Conservation (phyloP, 2,329 filamentous ascomycete species). For the Ilyonectria robusta region DNA sequence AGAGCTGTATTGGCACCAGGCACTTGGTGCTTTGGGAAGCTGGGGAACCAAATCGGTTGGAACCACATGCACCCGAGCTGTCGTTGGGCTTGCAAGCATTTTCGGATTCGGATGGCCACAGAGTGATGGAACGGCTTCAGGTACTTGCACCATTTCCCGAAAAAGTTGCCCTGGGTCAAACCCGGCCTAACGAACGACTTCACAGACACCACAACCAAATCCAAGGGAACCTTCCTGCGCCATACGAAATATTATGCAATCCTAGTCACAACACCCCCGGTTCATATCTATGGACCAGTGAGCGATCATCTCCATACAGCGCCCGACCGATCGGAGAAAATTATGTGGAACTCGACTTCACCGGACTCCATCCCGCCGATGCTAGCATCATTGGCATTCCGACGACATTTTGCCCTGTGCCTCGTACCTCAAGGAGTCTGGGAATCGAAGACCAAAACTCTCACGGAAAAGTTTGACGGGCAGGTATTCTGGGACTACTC, state of each 20-base stretch:
- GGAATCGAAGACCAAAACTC: constrained; percentile 16
- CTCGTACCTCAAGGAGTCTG: constrained; percentile 13
- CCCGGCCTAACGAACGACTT: neutral
- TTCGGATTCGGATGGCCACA: neutral
- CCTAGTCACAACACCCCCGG: constrained; percentile 15
- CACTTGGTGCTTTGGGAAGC: neutral
- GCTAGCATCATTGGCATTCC: constrained; percentile 14
- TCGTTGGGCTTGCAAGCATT: neutral
- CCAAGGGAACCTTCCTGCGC: neutral
- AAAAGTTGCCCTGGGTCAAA: neutral
- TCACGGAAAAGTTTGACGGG: constrained; percentile 6
- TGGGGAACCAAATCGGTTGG: neutral
- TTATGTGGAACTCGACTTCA: constrained; percentile 7
- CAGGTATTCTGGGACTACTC: constrained; percentile 26
- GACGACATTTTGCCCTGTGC: constrained; percentile 21
- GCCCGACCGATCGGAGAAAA: neutral
- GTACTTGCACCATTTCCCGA: neutral
- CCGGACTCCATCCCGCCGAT: constrained; percentile 8
- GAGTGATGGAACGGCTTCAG: neutral
- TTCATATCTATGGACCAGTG: constrained; percentile 21
- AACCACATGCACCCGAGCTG: neutral
- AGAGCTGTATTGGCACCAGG: neutral
- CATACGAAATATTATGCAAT: constrained; percentile 8
- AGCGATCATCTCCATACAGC: constrained; percentile 11
- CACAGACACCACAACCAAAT: neutral